Percentiles rank a stretch among this genome's conserved stretches.
phyloP scores from a whole-genome alignment of 345 rosid genomes.

The Moricandia moricandioides region DNA sequence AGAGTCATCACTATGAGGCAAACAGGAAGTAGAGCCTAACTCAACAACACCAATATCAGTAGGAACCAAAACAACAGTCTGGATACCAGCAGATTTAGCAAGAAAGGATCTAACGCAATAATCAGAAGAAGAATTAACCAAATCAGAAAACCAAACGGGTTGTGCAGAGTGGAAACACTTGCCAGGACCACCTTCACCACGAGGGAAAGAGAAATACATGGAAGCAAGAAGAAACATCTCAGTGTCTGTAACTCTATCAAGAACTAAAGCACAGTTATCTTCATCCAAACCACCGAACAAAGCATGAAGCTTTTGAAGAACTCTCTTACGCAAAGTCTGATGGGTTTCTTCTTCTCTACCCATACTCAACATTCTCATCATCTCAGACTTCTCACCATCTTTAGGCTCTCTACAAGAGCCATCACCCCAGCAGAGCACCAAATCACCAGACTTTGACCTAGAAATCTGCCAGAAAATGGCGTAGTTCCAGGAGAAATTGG shows the following conservation, averaged over 20 bases:
- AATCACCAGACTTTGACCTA: slow-evolving; percentile 70
- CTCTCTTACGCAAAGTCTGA: slow-evolving; percentile 80
- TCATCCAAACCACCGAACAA: slow-evolving; percentile 86
- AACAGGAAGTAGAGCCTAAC: slow-evolving; percentile 75
- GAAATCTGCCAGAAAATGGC: slow-evolving; percentile 90
- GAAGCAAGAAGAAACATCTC: slow-evolving; percentile 83
- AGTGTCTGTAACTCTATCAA: slow-evolving; percentile 80
- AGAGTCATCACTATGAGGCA: slow-evolving; percentile 50
- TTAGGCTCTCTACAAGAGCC: slow-evolving; percentile 90
- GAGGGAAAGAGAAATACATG: slow-evolving; percentile 85
- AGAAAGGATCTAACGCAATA: slow-evolving; percentile 80
- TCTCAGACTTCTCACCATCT: slow-evolving; percentile 71
- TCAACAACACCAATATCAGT: slow-evolving; percentile 90
- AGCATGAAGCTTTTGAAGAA: slow-evolving; percentile 71
- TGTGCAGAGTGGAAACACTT: slow-evolving; percentile 58
- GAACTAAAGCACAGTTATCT: slow-evolving; percentile 69
- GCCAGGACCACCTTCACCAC: slow-evolving; percentile 84
- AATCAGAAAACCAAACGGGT: slow-evolving; percentile 66
- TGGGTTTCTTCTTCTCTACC: slow-evolving; percentile 61
- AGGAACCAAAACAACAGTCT: slow-evolving; percentile 73
- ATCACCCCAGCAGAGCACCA: slow-evolving; percentile 90
- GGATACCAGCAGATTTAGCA: slow-evolving; percentile 75
- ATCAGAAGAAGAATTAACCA: slow-evolving; percentile 51
- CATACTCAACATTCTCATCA: slow-evolving; percentile 38
- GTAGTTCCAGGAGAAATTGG: slow-evolving; percentile 88